Evolutionary conservation across 2,329 filamentous ascomycete species (phyloP).

Genomic region (Microascus cirrosus): DNA sequence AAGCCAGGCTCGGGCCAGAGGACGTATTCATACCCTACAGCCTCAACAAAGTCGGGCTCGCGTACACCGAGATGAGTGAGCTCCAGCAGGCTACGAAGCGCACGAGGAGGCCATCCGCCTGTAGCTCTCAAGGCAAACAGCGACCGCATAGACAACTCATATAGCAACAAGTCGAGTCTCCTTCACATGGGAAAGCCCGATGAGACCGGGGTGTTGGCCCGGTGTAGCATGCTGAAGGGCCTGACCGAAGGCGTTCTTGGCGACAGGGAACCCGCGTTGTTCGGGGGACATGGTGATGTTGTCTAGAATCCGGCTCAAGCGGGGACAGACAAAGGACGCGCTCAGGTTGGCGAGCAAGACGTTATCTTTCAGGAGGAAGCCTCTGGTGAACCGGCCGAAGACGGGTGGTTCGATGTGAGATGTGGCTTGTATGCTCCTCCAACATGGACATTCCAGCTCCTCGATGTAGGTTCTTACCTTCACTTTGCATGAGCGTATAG

Average conservation of each 20-base stretch:
- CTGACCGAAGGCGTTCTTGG: slow-evolving; percentile 24
- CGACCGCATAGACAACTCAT: slow-evolving; percentile 23
- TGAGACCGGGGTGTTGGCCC: slow-evolving; percentile 18
- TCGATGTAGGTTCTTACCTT: slow-evolving; percentile 12
- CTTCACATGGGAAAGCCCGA: slow-evolving; percentile 20
- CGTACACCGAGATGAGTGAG: slow-evolving; percentile 19
- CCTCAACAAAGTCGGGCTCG: slow-evolving; percentile 19
- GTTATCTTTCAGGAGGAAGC: slow-evolving; percentile 12
- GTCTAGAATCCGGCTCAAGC: slow-evolving; percentile 12
- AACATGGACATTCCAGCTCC: slow-evolving; percentile 8
- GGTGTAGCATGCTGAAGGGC: slow-evolving; percentile 19
- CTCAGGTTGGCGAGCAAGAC: slow-evolving; percentile 13
- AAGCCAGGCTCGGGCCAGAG: slow-evolving; percentile 9
- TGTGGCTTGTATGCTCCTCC: slow-evolving; percentile 11
- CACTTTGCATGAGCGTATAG: neutral
- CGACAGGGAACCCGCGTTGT: slow-evolving; percentile 15
- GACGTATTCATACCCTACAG: slow-evolving; percentile 17
- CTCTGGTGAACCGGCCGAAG: slow-evolving; percentile 13
- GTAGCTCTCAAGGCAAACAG: slow-evolving; percentile 16
- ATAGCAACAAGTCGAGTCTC: slow-evolving; percentile 23
- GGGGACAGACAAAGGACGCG: slow-evolving; percentile 11
- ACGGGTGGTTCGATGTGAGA: slow-evolving; percentile 14
- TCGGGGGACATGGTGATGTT: slow-evolving; percentile 16
- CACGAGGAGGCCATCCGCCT: slow-evolving; percentile 19
- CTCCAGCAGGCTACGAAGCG: slow-evolving; percentile 15